A percentile compares a stretch with the other conserved stretches of the same genome.
phyloP scores from a whole-genome alignment of 306 rosid genomes.

The Cicer pinnatifidum region DNA sequence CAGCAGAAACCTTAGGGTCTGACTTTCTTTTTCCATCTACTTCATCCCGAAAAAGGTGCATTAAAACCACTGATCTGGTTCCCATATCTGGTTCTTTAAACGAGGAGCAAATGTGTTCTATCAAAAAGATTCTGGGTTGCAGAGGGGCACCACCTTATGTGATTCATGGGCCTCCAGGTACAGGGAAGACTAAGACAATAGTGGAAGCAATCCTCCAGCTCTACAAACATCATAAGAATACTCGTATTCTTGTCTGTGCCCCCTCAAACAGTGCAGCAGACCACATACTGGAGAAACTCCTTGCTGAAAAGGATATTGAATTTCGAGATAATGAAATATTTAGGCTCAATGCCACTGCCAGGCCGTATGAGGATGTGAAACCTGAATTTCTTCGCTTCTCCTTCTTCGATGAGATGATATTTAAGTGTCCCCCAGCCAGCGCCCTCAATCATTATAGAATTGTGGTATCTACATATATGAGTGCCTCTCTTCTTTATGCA shows the following conservation, averaged over 20 bases:
- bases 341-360: constrained; percentile 78
- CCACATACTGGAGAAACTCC: constrained; percentile 72
- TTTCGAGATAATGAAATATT: constrained; percentile 62
- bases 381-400: constrained; percentile 68
- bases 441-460: constrained; percentile 65
- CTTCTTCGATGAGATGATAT: constrained; percentile 65
- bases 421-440: constrained; percentile 68
- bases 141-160: constrained; percentile 82
- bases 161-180: constrained; percentile 92
- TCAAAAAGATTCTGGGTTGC: constrained; percentile 83
- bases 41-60: constrained; percentile 54
- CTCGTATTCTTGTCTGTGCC: constrained; percentile 81
- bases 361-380: constrained; percentile 70
- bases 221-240: constrained; percentile 50
- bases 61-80: constrained; percentile 51
- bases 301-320: constrained; percentile 49
- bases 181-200: constrained; percentile 83
- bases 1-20: constrained; percentile 51
- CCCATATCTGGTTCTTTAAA: constrained; percentile 68
- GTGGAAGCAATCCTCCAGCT: constrained; percentile 86
- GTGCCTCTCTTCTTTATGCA: constrained; percentile 68
- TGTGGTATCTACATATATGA: constrained; percentile 80
- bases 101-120: constrained; percentile 63
- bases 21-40: constrained; percentile 68
- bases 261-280: constrained; percentile 95